Conservation (phyloP, 2,329 filamentous ascomycete species). For the Chaetomium globosum region DNA sequence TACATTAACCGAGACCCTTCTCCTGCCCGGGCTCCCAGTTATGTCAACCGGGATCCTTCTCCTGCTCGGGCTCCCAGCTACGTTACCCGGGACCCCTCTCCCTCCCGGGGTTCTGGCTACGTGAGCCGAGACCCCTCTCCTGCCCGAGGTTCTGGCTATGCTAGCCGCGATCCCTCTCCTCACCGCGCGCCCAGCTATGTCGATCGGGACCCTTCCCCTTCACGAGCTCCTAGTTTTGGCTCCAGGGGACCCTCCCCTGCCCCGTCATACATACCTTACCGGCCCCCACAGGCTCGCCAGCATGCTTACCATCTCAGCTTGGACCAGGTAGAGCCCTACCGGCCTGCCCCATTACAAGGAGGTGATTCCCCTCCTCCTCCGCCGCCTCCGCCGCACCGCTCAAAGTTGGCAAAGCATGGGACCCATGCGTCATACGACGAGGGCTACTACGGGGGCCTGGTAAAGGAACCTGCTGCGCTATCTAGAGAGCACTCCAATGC, state of each 20-base stretch:
- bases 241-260: slow-evolving; percentile 37
- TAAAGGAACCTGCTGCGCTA: slow-evolving; percentile 24
- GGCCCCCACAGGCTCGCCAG: slow-evolving; percentile 34
- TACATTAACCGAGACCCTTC: slow-evolving; percentile 5
- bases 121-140: slow-evolving; percentile 31
- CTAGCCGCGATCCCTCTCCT: slow-evolving; percentile 33
- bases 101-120: not conserved
- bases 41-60: slow-evolving; percentile 8
- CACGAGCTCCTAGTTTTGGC: slow-evolving; percentile 45
- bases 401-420: slow-evolving; percentile 36
- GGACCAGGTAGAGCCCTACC: slow-evolving; percentile 23
- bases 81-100: not conserved
- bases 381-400: slow-evolving; percentile 77
- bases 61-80: not conserved
- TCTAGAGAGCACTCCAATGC: slow-evolving; percentile 41
- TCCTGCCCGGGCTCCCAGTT: slow-evolving; percentile 30
- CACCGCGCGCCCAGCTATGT: not conserved
- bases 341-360: slow-evolving; percentile 18
- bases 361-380: slow-evolving; percentile 73
- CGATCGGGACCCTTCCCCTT: slow-evolving; percentile 26
- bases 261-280: slow-evolving; percentile 36
- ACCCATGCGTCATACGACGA: slow-evolving; percentile 42
- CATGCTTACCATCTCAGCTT: slow-evolving; percentile 32
- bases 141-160: not conserved
- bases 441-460: slow-evolving; percentile 28